Evolutionary conservation across 164 flowering plant species (phyloP).

Genomic region (Vitis labrusca): DNA sequence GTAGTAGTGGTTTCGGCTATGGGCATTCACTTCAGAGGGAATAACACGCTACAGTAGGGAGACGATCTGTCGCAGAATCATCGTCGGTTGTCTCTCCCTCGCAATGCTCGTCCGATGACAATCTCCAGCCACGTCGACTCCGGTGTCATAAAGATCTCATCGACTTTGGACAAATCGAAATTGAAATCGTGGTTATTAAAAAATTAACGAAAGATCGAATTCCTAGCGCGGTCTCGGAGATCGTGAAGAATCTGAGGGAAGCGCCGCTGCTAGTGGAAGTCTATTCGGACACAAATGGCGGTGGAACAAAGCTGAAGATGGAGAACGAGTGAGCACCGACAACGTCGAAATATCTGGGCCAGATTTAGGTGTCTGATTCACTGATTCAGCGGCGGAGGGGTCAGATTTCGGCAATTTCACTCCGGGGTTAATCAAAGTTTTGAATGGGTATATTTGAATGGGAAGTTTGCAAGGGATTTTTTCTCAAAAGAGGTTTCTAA

Average conservation of each 20-base stretch:
- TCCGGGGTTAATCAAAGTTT: too few species aligned
- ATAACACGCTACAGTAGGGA: background rate
- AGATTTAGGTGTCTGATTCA: too few species aligned
- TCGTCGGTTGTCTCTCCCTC: background rate
- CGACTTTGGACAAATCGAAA: background rate
- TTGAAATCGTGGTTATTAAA: background rate
- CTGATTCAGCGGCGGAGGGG: too few species aligned
- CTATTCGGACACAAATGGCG: slow-evolving; percentile 4
- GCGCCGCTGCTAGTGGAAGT: slow-evolving; percentile 47
- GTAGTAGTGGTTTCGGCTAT: background rate
- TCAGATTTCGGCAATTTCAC: too few species aligned
- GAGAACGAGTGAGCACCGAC: slow-evolving; percentile 4
- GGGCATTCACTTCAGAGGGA: slow-evolving; percentile 13
- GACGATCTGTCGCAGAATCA: background rate
- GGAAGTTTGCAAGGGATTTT: too few species aligned
- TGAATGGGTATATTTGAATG: too few species aligned
- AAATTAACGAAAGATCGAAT: background rate
- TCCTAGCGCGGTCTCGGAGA: slow-evolving; percentile 37
- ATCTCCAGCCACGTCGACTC: background rate
- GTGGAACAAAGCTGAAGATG: slow-evolving; percentile 16
- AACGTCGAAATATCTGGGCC: too few species aligned
- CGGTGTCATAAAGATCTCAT: background rate
- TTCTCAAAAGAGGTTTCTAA: too few species aligned
- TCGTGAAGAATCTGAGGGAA: slow-evolving; percentile 43
- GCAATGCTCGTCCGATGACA: background rate